Base-by-base conservation (phyloP, 106 monocot species). In the Posidonia australis region DNA sequence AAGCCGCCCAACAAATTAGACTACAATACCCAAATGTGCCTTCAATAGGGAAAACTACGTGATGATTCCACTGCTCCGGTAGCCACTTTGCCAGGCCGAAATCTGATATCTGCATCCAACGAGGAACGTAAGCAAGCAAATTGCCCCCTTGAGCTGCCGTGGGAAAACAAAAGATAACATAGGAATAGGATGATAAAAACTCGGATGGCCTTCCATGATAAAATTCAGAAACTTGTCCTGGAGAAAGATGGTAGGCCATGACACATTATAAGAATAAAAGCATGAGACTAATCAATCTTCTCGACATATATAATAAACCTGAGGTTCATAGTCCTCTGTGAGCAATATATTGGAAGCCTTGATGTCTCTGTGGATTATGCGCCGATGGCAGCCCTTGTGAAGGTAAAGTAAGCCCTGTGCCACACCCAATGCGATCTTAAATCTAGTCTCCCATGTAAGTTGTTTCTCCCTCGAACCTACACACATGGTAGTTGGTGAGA, bases 71-170 rank as follows among this genome's bases (percentile, higher is more conserved):
- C 13, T 87, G 76, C 18, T 87, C 90, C 4, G 96, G 96, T 11
- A 98, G 87, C 96, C 96, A 98, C 75, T 98, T 98, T 56, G 96
- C 96, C 13, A 98, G 78, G 13, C 96, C 96, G 55, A 98, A 98
- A 72, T 98, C 96, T 21, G 96, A 98, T n/a, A 98, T 98, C 90
- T 98, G 62, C 30, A 17, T 14, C 20, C 13, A 65, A 9, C 7
- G 14, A 5, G 3, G 2, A 53, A 28, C 26, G n/a, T n/a, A n/a
- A n/a, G n/a, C n/a, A n/a, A n/a, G n/a, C n/a, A n/a, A n/a, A n/a
- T n/a, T n/a, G n/a, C n/a, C n/a, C n/a, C n/a, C n/a, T n/a, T n/a
- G n/a, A n/a, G n/a, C n/a, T n/a, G n/a, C n/a, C n/a, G n/a, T n/a
- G n/a, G n/a, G n/a, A n/a, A n/a, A n/a, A n/a, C n/a, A n/a, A n/a